These are phyloP conservation scores for Didymella exigua DNA, from an alignment of 2,329 filamentous ascomycete genomes.

Conservation along the genomic window DNA sequence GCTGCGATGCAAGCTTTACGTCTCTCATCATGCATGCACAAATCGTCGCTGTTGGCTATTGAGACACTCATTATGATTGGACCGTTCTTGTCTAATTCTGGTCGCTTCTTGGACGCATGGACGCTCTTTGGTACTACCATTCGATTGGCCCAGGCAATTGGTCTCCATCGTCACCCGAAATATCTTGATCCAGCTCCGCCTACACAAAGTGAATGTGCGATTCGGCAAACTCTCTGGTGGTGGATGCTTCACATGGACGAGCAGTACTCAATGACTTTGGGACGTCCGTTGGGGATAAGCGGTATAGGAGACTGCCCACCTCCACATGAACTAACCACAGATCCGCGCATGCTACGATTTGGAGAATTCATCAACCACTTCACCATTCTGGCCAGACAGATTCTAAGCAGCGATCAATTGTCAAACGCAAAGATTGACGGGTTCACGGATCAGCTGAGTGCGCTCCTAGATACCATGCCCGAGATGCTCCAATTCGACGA, in stretches of 20 bases:
- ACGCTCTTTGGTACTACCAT: conserved; percentile 57
- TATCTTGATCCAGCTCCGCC: conserved; percentile 52
- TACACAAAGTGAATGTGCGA: conserved; percentile 48
- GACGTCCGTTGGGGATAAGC: conserved; percentile 56
- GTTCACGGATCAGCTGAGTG: conserved; percentile 52
- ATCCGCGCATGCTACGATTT: conserved; percentile 52
- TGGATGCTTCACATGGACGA: conserved; percentile 60
- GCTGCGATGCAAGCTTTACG: conserved; percentile 59
- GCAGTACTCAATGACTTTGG: conserved; percentile 57
- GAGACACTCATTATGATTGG: conserved; percentile 57
- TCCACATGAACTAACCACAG: conserved; percentile 53
- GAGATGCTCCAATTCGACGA: conserved; percentile 54
- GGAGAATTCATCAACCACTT: conserved; percentile 55
- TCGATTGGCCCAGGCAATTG: conserved; percentile 56
- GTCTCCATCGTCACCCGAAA: conserved; percentile 56
- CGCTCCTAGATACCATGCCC: conserved; percentile 55
- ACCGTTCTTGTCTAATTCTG: conserved; percentile 56
- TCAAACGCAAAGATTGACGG: conserved; percentile 54
- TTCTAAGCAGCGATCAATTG: conserved; percentile 52
- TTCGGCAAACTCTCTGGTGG: conserved; percentile 57
- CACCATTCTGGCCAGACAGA: conserved; percentile 55
- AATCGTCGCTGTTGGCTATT: conserved; percentile 54
- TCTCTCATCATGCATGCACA: conserved; percentile 56
- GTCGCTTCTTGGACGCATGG: conserved; percentile 58
- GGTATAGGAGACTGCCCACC: conserved; percentile 57